phyloP scores from a whole-genome alignment of 352 stramenopile genomes.

The Blastocystis sp. region DNA sequence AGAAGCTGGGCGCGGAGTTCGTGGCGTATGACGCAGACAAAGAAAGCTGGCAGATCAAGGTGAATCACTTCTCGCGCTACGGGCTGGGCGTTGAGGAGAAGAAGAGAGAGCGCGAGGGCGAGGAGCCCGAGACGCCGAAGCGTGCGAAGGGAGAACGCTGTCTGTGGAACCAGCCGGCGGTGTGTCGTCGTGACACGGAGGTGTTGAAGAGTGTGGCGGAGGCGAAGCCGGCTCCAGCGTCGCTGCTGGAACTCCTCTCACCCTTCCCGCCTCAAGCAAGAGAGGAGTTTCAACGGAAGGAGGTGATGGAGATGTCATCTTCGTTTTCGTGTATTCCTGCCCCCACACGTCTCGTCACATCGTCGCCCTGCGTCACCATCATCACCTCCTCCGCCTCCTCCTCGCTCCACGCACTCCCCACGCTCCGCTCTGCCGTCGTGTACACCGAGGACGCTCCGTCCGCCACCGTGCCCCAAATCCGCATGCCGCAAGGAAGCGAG shows the following conservation, averaged over 20 bases:
- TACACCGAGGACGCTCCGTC: neutral
- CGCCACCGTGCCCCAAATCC: neutral
- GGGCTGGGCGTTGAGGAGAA: neutral
- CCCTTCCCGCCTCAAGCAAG: neutral
- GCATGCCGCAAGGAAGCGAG: neutral
- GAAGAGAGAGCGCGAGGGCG: neutral
- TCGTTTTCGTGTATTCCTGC: neutral
- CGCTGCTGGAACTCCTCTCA: neutral
- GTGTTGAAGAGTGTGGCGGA: neutral
- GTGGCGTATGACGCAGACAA: neutral
- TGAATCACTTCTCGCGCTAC: constrained; percentile 59
- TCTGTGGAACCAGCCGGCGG: neutral
- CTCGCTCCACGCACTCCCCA: neutral
- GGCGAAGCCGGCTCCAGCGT: neutral
- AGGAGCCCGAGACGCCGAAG: neutral
- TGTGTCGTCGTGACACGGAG: neutral
- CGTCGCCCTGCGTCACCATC: neutral
- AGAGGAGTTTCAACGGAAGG: neutral
- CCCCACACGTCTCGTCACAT: neutral
- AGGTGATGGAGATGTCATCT: neutral
- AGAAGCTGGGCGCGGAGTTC: neutral
- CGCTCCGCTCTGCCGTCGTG: neutral
- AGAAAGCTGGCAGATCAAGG: constrained; percentile 1
- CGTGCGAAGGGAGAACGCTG: neutral
- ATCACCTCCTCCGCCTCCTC: no score